Evolutionary conservation across 257 asterid species (phyloP).

Genomic region (Verbascum thapsus): DNA sequence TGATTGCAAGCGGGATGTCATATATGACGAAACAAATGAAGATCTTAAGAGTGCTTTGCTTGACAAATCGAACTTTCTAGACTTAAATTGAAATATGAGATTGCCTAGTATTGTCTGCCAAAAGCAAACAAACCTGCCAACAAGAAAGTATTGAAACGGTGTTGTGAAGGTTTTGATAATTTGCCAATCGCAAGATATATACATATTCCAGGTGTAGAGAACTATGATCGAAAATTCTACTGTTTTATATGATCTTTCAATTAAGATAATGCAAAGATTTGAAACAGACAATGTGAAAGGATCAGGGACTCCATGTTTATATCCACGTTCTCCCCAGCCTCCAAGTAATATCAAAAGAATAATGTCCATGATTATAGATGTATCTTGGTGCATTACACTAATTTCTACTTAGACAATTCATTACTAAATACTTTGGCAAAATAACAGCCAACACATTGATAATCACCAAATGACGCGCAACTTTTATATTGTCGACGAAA

Average conservation of each 20-base stretch:
- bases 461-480: neutral
- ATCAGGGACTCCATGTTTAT: neutral
- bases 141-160: neutral
- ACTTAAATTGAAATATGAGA: constrained; percentile 19
- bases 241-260: neutral
- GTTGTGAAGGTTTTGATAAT: neutral
- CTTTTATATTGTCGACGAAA: neutral
- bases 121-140: neutral
- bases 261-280: neutral
- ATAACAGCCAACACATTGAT: neutral
- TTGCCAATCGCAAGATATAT: neutral
- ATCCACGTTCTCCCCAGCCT: neutral
- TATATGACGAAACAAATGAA: constrained; percentile 6
- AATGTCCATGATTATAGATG: constrained; percentile 9
- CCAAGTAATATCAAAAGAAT: constrained; percentile 1
- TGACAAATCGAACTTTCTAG: neutral
- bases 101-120: neutral
- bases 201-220: neutral
- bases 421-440: neutral
- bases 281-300: constrained; percentile 12
- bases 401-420: constrained; percentile 5
- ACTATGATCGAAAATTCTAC: neutral
- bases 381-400: neutral
- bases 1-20: neutral
- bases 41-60: constrained; percentile 1